phyloP scores from a whole-genome alignment of 371 early-diverging fungal species.

The Zychaea mexicana region DNA sequence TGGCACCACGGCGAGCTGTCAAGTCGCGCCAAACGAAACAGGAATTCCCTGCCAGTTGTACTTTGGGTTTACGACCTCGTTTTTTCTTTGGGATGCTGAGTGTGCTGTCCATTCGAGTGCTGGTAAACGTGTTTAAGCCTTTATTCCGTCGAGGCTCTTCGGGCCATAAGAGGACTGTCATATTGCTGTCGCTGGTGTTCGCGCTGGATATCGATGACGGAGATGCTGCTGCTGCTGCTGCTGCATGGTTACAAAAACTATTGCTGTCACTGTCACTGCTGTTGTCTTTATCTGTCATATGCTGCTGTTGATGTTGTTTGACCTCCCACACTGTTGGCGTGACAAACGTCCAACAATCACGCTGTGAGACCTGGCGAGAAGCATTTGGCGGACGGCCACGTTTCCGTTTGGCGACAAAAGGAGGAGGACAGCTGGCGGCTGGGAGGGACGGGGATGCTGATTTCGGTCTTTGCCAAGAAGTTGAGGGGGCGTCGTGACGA shows the following conservation, averaged over 20 bases:
- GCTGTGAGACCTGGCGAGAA: slow-evolving; percentile 24
- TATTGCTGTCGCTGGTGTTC: neutral
- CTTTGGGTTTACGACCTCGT: slow-evolving; percentile 51
- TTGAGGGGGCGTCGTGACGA: slow-evolving; percentile 16
- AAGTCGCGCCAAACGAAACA: slow-evolving; percentile 56
- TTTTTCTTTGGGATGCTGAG: slow-evolving; percentile 49
- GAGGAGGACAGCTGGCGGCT: slow-evolving; percentile 14
- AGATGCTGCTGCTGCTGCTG: neutral
- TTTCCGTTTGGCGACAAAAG: slow-evolving; percentile 30
- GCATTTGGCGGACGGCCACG: slow-evolving; percentile 49
- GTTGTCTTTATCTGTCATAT: neutral
- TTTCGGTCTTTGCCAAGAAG: slow-evolving; percentile 17
- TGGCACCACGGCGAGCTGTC: slow-evolving; percentile 38
- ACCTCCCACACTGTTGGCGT: slow-evolving; percentile 41
- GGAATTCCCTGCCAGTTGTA: slow-evolving; percentile 46
- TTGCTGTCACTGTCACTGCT: neutral
- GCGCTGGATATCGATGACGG: neutral
- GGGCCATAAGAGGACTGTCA: slow-evolving; percentile 15
- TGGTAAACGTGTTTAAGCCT: slow-evolving; percentile 35
- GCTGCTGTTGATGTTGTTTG: slow-evolving; percentile 13
- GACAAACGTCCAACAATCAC: slow-evolving; percentile 33
- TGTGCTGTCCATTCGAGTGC: slow-evolving; percentile 39
- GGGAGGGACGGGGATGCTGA: slow-evolving; percentile 18
- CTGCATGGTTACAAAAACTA: neutral
- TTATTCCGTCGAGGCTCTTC: slow-evolving; percentile 14